Evolutionary conservation across 139 green algal species (phyloP).

Genomic region (Coccomyxa sp.): DNA sequence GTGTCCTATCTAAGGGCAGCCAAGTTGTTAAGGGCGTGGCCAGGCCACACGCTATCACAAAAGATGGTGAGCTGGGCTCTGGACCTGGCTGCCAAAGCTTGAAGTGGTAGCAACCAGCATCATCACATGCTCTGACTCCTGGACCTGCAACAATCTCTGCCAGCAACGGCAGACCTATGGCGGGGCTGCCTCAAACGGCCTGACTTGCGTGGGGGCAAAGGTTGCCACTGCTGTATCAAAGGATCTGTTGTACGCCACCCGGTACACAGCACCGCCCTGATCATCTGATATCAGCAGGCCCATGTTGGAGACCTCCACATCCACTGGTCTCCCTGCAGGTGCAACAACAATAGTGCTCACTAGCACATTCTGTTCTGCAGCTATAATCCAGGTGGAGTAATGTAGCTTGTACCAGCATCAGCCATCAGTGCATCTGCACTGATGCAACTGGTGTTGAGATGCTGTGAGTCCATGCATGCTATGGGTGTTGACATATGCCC

Average conservation of each 20-base stretch:
- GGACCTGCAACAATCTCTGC: no score
- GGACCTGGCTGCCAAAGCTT: no score
- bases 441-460: background rate
- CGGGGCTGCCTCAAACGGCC: background rate
- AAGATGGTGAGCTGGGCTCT: no score
- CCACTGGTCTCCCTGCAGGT: slow-evolving; percentile 24
- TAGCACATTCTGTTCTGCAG: background rate
- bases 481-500: background rate
- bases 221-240: background rate
- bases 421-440: background rate
- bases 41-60: no score
- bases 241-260: slow-evolving; percentile 20
- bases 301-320: slow-evolving; percentile 28
- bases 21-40: no score
- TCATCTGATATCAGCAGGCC: slow-evolving; percentile 43
- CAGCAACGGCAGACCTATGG: no score
- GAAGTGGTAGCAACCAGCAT: no score
- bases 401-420: background rate
- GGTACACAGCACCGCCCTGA: slow-evolving; percentile 19
- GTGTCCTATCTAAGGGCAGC: no score
- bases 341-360: no score
- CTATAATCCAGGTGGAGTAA: background rate
- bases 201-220: background rate
- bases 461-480: background rate
- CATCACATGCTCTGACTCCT: no score